These are phyloP conservation scores for Globisporangium acanthophoron DNA, from an alignment of 352 stramenopile species.

Conservation along the genomic window DNA sequence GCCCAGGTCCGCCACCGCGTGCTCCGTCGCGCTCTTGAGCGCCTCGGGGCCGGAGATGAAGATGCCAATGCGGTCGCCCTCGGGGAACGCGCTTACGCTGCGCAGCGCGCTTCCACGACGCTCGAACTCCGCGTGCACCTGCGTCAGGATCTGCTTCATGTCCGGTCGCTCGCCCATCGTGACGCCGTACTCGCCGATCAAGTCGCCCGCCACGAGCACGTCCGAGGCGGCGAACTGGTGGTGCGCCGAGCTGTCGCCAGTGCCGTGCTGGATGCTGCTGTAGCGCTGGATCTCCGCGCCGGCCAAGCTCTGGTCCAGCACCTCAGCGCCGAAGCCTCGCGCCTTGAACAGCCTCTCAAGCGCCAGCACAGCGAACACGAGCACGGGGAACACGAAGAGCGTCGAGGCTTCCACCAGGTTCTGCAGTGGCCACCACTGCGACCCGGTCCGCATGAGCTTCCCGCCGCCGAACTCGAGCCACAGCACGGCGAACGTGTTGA, in stretches of 20 bases:
- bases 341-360: constrained; percentile 12
- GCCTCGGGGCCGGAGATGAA: constrained; percentile 36
- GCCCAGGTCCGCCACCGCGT: constrained; percentile 8
- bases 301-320: constrained; percentile 1
- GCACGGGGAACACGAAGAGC: constrained; percentile 25
- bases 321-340: background rate
- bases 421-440: constrained; percentile 44
- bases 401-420: constrained; percentile 34
- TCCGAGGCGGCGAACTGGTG: constrained; percentile 6
- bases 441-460: constrained; percentile 24
- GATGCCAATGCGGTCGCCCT: constrained; percentile 17
- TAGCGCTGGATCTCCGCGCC: constrained; percentile 1
- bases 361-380: constrained; percentile 22
- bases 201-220: constrained; percentile 19
- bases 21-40: constrained; percentile 20
- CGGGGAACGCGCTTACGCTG: background rate
- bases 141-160: constrained; percentile 21
- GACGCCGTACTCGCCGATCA: constrained; percentile 25
- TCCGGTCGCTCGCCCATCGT: constrained; percentile 21
- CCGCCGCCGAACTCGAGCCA: constrained; percentile 33
- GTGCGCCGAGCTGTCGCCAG: background rate
- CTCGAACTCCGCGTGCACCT: constrained; percentile 19
- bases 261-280: background rate
- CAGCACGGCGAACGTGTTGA: constrained; percentile 18
- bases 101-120: background rate